Percentiles rank a stretch among this genome's conserved stretches.
Conservation (phyloP, 2,329 filamentous ascomycete genomes). For the Fusarium sp. region DNA sequence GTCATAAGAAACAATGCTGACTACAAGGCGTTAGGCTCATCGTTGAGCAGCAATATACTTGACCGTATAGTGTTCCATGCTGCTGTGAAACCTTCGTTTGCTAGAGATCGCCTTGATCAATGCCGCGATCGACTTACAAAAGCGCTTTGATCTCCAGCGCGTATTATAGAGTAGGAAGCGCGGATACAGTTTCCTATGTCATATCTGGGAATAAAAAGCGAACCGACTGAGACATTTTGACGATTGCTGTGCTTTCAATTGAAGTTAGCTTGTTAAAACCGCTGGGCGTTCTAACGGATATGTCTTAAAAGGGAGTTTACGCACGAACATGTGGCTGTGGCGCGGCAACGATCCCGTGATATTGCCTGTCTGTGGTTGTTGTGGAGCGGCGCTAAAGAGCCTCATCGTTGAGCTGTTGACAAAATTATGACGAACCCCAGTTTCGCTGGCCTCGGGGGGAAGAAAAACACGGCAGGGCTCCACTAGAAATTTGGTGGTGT, state of each 20-base stretch:
- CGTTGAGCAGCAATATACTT: conserved; percentile 22
- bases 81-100: not conserved
- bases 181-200: too few species aligned
- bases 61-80: not conserved
- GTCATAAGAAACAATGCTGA: not conserved
- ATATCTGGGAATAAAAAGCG: too few species aligned
- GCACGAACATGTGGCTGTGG: conserved; percentile 9
- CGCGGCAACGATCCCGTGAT: conserved; percentile 44
- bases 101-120: not conserved
- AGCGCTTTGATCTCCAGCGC: conserved; percentile 1
- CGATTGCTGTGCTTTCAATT: not conserved
- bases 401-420: conserved; percentile 1
- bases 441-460: too few species aligned
- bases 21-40: conserved; percentile 13
- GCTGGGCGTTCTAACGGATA: not conserved
- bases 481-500: too few species aligned
- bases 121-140: too few species aligned
- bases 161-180: not conserved
- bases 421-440: conserved; percentile 9
- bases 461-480: too few species aligned
- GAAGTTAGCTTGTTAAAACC: not conserved
- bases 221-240: not conserved
- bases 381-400: conserved; percentile 17
- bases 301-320: conserved; percentile 1
- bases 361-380: conserved; percentile 39